Evolutionary conservation across 345 rosid species (phyloP), one percentile per base, ranked within the genome.

Genomic region (Salix koriyanagi): DNA sequence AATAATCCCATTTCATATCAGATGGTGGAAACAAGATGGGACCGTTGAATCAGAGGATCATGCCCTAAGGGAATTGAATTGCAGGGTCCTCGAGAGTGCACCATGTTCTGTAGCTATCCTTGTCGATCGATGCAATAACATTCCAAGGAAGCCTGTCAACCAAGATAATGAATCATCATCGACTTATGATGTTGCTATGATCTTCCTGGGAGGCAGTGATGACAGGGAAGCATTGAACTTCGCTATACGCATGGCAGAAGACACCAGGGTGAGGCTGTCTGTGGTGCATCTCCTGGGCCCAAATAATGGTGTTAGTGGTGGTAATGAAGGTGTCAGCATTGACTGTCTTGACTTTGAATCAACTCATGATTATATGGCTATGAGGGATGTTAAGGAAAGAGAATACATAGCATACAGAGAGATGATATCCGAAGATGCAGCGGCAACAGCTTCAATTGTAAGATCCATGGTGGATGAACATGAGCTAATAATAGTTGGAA

Each of bases 1-100:
- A 12, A 21, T 86, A 6, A 86, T 86, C 23, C 91, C 91, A 7
- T 88, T 86, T 67, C 89, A 88, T 68, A 48, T 76, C 15, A 83
- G 69, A 48, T 79, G 84, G 86, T 73, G 39, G 21, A 23, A 68
- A 16, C 62, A 26, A 7, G 83, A 81, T 39, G 86, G 88, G 23
- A 39, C 69, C 1, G 12, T 80, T 4, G 83, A 82, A 73, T 78
- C 72, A 0, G 77, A 82, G 30, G 75, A 75, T 75, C 30, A 34
- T 1, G 23, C 32, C 39, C 65, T 77, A 60, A 77, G 86, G 69
- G 67, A 25, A 7, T 23, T 88, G 19, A 86, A 84, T 37, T 68
- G 73, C 37, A 77, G 79, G 0, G 81, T 88, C 65, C 82, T 84
- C 36, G 78, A 83, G 2, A 26, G 71, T 18, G 83, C 89, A 3